phyloP scores from a whole-genome alignment of 2,329 filamentous ascomycete genomes.

The Apiospora marii region DNA sequence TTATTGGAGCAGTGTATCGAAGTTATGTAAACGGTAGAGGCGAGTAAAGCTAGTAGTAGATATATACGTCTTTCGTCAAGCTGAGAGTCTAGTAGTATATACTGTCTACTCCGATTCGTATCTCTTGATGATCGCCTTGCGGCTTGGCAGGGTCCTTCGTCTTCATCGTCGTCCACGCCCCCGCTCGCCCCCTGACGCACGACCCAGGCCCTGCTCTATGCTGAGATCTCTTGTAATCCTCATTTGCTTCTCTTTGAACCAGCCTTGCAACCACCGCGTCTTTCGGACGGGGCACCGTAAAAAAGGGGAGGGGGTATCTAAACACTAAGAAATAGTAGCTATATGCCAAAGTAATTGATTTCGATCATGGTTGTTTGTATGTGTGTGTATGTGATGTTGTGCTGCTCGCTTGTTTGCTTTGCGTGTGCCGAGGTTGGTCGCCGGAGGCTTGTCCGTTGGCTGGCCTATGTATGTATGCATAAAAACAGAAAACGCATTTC shows the following conservation, averaged over 20 bases:
- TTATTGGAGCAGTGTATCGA: background rate
- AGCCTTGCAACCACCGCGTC: slow-evolving; percentile 11
- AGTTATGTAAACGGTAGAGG: background rate
- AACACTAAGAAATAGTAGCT: slow-evolving; percentile 23
- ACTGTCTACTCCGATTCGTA: background rate
- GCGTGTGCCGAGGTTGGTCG: background rate
- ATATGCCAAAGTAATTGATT: slow-evolving; percentile 15
- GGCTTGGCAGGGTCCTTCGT: background rate
- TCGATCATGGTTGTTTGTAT: slow-evolving; percentile 1
- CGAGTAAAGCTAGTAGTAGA: background rate
- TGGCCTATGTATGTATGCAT: slow-evolving; percentile 17
- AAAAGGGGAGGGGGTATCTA: slow-evolving; percentile 24
- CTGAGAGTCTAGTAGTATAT: background rate
- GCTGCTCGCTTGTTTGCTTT: background rate
- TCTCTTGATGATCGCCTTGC: background rate
- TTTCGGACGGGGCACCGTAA: background rate
- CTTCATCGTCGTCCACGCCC: background rate
- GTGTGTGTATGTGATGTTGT: slow-evolving; percentile 4
- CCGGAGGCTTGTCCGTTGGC: background rate
- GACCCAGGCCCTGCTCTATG: slow-evolving; percentile 18
- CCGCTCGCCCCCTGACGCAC: background rate
- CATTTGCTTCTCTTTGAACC: background rate
- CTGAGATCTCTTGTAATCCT: background rate
- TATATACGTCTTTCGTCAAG: background rate
- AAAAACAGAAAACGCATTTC: slow-evolving; percentile 17